These are phyloP conservation scores for Abrus precatorius DNA, from an alignment of 306 rosid species.

Conservation along the genomic window DNA sequence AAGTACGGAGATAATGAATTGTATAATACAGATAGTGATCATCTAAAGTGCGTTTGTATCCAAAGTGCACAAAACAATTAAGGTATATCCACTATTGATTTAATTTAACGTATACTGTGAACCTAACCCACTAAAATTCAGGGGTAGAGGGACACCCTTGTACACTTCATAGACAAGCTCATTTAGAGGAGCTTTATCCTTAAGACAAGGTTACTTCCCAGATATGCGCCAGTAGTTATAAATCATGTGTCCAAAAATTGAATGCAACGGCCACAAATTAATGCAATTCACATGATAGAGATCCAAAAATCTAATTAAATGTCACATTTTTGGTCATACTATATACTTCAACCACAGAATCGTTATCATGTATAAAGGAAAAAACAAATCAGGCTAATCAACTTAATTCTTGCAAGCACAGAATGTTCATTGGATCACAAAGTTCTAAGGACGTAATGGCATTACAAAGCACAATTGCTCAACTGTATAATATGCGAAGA, in stretches of 20 bases:
- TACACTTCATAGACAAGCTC: not conserved
- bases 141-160: not conserved
- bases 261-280: not conserved
- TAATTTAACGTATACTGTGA: not conserved
- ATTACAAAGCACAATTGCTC: constrained; percentile 44
- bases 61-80: not conserved
- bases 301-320: constrained; percentile 30
- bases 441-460: constrained; percentile 32
- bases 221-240: constrained; percentile 9
- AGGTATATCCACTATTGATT: not conserved
- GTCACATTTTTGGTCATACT: constrained; percentile 3
- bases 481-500: constrained; percentile 42
- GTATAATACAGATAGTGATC: not conserved
- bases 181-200: not conserved
- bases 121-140: not conserved
- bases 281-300: constrained; percentile 28
- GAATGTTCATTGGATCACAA: constrained; percentile 42
- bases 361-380: not conserved
- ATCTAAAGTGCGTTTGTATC: not conserved
- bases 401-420: constrained; percentile 46
- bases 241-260: not conserved
- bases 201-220: not conserved
- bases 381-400: constrained; percentile 45
- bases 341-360: not conserved
- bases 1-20: not conserved